Evolutionary conservation across 2,329 filamentous ascomycete species (phyloP).

Genomic region (Microsporum canis): DNA sequence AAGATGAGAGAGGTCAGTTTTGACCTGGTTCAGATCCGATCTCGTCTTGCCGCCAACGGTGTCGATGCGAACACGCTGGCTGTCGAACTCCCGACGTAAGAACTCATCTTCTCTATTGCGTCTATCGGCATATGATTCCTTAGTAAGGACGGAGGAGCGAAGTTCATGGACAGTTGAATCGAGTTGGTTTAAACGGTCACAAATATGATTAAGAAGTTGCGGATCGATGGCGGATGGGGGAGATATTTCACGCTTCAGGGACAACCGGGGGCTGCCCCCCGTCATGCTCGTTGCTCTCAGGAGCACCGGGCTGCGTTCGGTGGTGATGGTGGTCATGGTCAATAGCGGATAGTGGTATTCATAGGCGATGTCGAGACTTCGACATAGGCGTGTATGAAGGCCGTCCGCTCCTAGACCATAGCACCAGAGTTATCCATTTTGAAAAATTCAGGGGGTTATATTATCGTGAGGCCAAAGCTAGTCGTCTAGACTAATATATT

Average conservation of each 20-base stretch:
- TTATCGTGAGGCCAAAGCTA: not conserved
- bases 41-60: conserved; percentile 20
- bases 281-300: conserved; percentile 30
- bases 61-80: conserved; percentile 22
- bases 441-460: not conserved
- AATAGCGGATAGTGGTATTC: not conserved
- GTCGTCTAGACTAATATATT: not conserved
- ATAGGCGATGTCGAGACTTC: conserved; percentile 4
- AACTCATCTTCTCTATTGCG: no score
- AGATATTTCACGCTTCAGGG: conserved; percentile 26
- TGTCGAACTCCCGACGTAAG: no score
- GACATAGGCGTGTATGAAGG: not conserved
- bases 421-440: not conserved
- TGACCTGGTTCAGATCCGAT: conserved; percentile 19
- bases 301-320: conserved; percentile 26
- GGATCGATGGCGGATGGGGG: conserved; percentile 26
- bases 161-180: no score
- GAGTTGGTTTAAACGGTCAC: conserved; percentile 27
- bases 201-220: no score
- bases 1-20: conserved; percentile 18
- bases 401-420: conserved; percentile 3
- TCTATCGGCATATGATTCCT: no score
- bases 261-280: conserved; percentile 23
- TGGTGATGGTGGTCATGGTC: conserved; percentile 16
- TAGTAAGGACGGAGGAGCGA: no score